Base-by-base conservation (phyloP, 805 yeast species). In the Myxozyma lipomycoides region DNA sequence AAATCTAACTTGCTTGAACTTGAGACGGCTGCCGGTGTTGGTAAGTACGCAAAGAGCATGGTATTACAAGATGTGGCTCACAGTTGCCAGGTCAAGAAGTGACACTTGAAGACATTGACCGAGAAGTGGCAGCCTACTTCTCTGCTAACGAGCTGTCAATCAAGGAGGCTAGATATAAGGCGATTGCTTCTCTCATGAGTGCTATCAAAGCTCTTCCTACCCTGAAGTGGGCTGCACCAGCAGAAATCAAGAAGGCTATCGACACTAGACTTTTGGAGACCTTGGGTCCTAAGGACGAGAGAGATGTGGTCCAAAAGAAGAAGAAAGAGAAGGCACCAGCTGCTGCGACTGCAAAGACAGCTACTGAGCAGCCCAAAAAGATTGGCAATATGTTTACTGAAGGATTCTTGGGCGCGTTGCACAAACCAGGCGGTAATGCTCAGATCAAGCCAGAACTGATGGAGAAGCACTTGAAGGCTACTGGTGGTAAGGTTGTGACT, bases 271-370 rank as follows among this genome's bases (percentile, higher is more conserved):
- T 89, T n/a, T 68, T 85, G 54, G 79, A 71, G 38, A 69, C 83
- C 12, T 71, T 90, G 51, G 98, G 98, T 35, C 98, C 98, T 47
- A 91, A 91, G 69, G 98, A 93, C 66, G 98, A 90, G 66, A 81
- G 98, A 58, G 98, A 93, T 68, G 74, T 82, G 21, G 75, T 82
- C 46, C 84, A 84, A 70, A 84, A 84, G 73, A 81, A 83, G 73
- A 55, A 28, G 53, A 52, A 41, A 51, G 39, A 28, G 50, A 46
- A 54, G 7, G 55, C 44, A 9, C 52, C 36, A 2, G 36, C 41
- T 1, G 49, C 54, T 38, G 57, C 55, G 34, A 50, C 54, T 2
- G 45, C 59, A 5, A 65, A 55, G n/a, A 19, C 50, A 15, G 55
- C 21, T 23, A 26, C 17, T 43, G 53, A 37, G 45, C 95, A 71